These are phyloP conservation scores for Cladosporium halotolerans DNA, from an alignment of 2,329 filamentous ascomycete species.

Conservation along the genomic window DNA sequence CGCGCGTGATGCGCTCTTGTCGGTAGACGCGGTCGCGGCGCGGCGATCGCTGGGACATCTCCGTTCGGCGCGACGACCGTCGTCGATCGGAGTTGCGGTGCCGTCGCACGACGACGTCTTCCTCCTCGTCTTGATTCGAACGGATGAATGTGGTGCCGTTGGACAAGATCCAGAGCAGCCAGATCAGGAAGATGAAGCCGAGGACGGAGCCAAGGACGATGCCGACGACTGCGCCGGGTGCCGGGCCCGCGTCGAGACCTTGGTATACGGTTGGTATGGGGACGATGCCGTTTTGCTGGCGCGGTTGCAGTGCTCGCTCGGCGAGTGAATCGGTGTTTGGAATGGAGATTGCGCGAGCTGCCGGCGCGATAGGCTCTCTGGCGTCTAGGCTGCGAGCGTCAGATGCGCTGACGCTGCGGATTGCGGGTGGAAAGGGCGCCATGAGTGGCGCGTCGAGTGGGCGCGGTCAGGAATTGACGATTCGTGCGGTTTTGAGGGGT, in stretches of 20 bases:
- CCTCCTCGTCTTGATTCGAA: conserved; percentile 23
- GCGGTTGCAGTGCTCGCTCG: conserved; percentile 12
- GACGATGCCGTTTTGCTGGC: conserved; percentile 20
- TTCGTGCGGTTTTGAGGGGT: background rate
- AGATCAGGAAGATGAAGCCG: conserved; percentile 48
- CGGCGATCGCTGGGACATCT: conserved; percentile 25
- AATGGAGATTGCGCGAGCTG: conserved; percentile 11
- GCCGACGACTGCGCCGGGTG: conserved; percentile 53
- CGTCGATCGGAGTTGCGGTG: conserved; percentile 15
- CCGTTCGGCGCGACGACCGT: conserved; percentile 22
- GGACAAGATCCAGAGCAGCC: conserved; percentile 42
- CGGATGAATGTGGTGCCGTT: conserved; percentile 26
- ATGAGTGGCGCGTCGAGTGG: background rate
- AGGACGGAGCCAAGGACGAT: conserved; percentile 52
- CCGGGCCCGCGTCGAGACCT: conserved; percentile 45
- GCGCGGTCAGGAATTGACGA: background rate
- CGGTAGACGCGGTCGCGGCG: conserved; percentile 28
- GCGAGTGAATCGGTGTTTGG: background rate
- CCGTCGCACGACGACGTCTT: conserved; percentile 25
- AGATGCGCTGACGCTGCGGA: conserved; percentile 7
- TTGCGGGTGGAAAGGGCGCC: conserved; percentile 3
- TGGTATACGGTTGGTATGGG: conserved; percentile 59
- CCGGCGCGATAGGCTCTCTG: conserved; percentile 18
- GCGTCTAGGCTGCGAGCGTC: conserved; percentile 25
- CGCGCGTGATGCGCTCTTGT: conserved; percentile 30